These are phyloP conservation scores for Mycena epipterygia DNA, from an alignment of 768 basidiomycete genomes.

Conservation along the genomic window DNA sequence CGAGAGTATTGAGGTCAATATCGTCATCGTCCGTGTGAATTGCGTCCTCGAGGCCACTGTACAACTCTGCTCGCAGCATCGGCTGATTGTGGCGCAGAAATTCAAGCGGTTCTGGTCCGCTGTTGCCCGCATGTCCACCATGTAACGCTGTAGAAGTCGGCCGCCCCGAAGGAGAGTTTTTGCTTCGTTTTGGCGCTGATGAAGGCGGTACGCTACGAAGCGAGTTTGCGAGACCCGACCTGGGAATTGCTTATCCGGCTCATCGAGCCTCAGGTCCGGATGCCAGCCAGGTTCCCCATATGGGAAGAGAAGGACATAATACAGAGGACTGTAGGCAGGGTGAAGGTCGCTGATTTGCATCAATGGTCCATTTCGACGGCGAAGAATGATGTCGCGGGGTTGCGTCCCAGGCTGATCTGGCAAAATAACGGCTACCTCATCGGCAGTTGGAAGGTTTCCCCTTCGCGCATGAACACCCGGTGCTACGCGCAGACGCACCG, in stretches of 20 bases:
- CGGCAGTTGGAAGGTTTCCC: constrained; percentile 51
- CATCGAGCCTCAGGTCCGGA: constrained; percentile 18
- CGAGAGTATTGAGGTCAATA: constrained; percentile 40
- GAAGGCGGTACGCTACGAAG: constrained; percentile 50
- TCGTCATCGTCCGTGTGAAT: constrained; percentile 32
- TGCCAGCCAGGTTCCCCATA: constrained; percentile 50
- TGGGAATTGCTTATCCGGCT: not conserved
- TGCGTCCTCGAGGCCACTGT: constrained; percentile 46
- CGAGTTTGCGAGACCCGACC: constrained; percentile 45
- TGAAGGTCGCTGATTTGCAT: constrained; percentile 42
- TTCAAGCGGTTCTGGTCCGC: constrained; percentile 48
- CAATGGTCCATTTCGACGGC: constrained; percentile 36
- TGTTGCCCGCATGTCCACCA: constrained; percentile 55
- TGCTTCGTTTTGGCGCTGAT: constrained; percentile 41
- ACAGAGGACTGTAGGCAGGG: constrained; percentile 45
- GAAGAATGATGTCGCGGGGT: constrained; percentile 25
- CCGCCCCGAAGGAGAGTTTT: constrained; percentile 48
- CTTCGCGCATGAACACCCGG: constrained; percentile 42
- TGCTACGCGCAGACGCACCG: constrained; percentile 34
- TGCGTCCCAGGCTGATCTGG: not conserved
- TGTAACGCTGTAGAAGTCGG: constrained; percentile 53
- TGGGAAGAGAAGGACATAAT: constrained; percentile 55
- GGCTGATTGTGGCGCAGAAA: constrained; percentile 48
- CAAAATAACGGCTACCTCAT: constrained; percentile 16
- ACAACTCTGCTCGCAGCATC: constrained; percentile 46